Base-by-base conservation (phyloP, 768 basidiomycete species). In the Amyloporia xantha region DNA sequence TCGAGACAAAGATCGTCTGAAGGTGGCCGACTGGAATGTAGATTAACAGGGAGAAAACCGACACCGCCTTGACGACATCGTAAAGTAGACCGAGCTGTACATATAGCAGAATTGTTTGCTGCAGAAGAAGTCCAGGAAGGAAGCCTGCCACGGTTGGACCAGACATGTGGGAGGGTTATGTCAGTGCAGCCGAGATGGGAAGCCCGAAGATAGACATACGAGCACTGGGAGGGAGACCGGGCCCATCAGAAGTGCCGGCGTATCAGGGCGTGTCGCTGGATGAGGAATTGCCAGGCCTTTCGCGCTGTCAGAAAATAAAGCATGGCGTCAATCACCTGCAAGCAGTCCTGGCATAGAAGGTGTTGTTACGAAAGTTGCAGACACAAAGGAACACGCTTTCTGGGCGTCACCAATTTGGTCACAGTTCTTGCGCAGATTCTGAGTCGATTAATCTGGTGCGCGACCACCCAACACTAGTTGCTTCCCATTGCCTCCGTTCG, bases 1-100 rank as follows among this genome's bases (percentile, higher is more conserved):
- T 41, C 27, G 50, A 28, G 11, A 15, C 15, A 26, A 39, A 25
- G 21, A 21, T 12, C 17, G 19, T 17, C 10, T 28, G 41, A 36
- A 20, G 45, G 47, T 23, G 38, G n/a, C 17, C 26, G 45, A 36
- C 23, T 21, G 28, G 39, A 5, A 5, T 26, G 40, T 21, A 10
- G 41, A 47, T 27, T 27, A 26, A 44, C 24, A 40, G 44, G 48
- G 47, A 50, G 44, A 47, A 44, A 26, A 39, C 38, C 38, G 38
- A 33, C 30, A 33, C 30, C 30, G 30, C 30, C 30, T 33, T 33
- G 15, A 33, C n/a, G 30, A 33, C 30, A 33, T 33, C 15, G 30
- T 15, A n/a, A n/a, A n/a, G 30, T 15, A 7, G 15, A 15, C 9
- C 30, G 15, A 33, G 30, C 9, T 15, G 9, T 15, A 39, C 10